phyloP scores from a whole-genome alignment of 352 stramenopile genomes.

The Thraustotheca clavata region DNA sequence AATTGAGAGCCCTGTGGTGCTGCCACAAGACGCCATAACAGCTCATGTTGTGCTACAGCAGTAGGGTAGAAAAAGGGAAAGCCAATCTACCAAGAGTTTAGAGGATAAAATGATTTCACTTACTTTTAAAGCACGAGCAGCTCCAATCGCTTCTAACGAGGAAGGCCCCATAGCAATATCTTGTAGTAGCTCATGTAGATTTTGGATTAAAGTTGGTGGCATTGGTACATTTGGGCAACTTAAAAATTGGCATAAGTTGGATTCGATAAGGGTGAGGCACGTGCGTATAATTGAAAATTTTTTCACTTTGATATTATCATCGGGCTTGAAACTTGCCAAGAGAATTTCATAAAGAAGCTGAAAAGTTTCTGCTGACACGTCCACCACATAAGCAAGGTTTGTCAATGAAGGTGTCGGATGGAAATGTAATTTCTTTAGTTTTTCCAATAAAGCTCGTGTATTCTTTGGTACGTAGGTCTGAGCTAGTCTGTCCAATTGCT shows the following conservation, averaged over 20 bases:
- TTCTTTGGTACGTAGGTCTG: conserved; percentile 10
- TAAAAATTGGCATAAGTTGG: conserved; percentile 30
- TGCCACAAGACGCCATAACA: conserved; percentile 26
- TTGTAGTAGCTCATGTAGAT: neutral
- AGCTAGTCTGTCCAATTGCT: conserved; percentile 9
- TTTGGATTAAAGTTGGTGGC: conserved; percentile 8
- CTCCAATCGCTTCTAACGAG: conserved; percentile 29
- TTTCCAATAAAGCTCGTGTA: neutral
- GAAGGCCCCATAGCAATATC: conserved; percentile 2
- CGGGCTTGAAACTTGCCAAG: neutral
- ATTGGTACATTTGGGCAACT: neutral
- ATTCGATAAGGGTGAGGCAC: conserved; percentile 37
- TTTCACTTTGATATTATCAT: neutral
- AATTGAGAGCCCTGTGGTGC: neutral
- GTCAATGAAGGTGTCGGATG: conserved; percentile 3
- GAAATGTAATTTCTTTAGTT: neutral
- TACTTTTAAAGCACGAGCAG: conserved; percentile 40
- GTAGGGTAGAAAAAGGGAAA: conserved; percentile 41
- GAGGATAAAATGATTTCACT: neutral
- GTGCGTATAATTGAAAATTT: conserved; percentile 28
- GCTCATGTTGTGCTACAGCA: neutral
- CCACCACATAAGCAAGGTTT: conserved; percentile 6
- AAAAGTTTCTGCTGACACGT: conserved; percentile 9
- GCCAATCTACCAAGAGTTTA: conserved; percentile 29
- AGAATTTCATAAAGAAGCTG: conserved; percentile 6